Base-by-base conservation (phyloP, 2,329 filamentous ascomycete genomes). In the Aspergillus sp. region DNA sequence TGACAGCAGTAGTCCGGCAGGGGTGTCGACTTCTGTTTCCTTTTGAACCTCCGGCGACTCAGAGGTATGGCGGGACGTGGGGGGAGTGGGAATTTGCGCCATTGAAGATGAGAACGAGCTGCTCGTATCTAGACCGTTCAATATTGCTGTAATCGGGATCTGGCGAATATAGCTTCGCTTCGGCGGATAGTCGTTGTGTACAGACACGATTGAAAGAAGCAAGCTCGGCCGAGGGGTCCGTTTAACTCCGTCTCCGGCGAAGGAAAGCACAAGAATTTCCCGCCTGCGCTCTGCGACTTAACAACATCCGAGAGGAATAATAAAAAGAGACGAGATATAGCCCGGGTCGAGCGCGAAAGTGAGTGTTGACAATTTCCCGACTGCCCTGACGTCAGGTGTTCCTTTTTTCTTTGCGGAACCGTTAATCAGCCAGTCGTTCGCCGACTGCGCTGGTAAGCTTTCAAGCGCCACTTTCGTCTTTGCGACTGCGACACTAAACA, bases 221-320 rank as follows among this genome's bases (percentile, higher is more conserved):
- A 49, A 60, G 60, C 50, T 58, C 55, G 60, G 60, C 53, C 60
- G 52, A 52, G 39, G 52, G 46, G 56, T 51, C 63, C 62, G 62
- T 56, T 12, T 64, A 67, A 64, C 63, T 67, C 65, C 65, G 64
- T 64, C 64, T 64, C 64, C 54, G 54, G 25, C 59, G 57, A 59
- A 59, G 58, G 61, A 60, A 57, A 47, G 20, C 60, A 54, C 60
- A 63, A 66, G 62, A 65, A 65, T 64, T 67, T 65, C 64, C 64
- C 62, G 58, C 58, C 50, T 35, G 33, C 33, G 33, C 33, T 7
- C 15, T 35, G 32, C 33, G 15, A 35, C 6, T 35, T 17, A 0
- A 30, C 25, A 30, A 30, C 25, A 10, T 4, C 25, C 2, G 25
- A 30, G 4, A 30, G 25, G 12, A 30, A 30, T 30, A 30, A 30